Evolutionary conservation across 1,139 yeast species (phyloP).

Genomic region (Arxiozyma slooffiae): DNA sequence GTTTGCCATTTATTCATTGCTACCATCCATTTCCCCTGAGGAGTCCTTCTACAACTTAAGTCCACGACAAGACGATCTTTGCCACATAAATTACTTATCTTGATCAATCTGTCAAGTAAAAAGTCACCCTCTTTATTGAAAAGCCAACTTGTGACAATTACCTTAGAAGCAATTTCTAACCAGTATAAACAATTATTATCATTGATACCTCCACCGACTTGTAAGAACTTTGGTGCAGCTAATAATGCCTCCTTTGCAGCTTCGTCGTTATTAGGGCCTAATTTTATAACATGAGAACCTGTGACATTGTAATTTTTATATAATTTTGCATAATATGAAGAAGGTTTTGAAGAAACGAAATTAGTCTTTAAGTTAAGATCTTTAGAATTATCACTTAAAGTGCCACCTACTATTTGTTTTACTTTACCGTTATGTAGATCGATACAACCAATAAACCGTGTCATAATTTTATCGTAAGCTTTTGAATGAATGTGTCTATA

Average conservation of each 20-base stretch:
- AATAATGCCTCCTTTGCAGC: conserved; percentile 71
- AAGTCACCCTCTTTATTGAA: conserved; percentile 55
- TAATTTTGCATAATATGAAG: conserved; percentile 66
- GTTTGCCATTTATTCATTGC: conserved; percentile 98
- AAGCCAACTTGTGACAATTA: conserved; percentile 87
- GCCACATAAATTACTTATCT: conserved; percentile 32
- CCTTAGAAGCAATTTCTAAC: conserved; percentile 37
- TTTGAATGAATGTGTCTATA: no score
- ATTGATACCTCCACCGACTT: conserved; percentile 89
- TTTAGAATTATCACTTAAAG: conserved; percentile 52
- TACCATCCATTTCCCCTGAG: conserved; percentile 59
- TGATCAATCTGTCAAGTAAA: conserved; percentile 44
- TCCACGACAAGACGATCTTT: conserved; percentile 71
- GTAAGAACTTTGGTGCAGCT: conserved; percentile 67
- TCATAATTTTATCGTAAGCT: conserved; percentile 40
- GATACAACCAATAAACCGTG: conserved; percentile 85
- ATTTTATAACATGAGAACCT: conserved; percentile 89
- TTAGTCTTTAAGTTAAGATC: conserved; percentile 44
- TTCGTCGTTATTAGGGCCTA: conserved; percentile 72
- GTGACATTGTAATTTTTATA: conserved; percentile 47
- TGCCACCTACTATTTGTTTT: conserved; percentile 94
- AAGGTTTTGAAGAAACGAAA: conserved; percentile 67
- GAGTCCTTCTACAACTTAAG: conserved; percentile 64
- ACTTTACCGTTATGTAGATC: conserved; percentile 92
- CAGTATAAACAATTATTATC: conserved; percentile 62